Evolutionary conservation across 352 stramenopile genomes (phyloP).

Genomic region (Halophytophthora polymorphica): DNA sequence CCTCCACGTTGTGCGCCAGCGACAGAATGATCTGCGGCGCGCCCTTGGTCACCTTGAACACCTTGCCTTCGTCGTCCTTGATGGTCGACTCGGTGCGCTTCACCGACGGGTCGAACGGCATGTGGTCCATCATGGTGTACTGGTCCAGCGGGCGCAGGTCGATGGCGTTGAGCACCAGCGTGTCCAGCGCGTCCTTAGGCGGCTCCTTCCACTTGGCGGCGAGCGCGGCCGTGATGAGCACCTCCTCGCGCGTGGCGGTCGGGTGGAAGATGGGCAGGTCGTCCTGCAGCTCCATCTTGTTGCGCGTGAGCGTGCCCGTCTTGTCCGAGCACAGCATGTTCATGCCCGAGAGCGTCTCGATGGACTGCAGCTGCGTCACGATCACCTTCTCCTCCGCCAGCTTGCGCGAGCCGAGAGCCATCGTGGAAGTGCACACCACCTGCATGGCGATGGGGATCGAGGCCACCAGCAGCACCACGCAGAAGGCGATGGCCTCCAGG

Average conservation of each 20-base stretch:
- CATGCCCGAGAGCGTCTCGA: conserved; percentile 93
- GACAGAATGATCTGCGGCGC: conserved; percentile 92
- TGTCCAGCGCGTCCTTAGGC: conserved; percentile 92
- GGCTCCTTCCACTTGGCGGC: conserved; percentile 94
- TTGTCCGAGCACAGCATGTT: conserved; percentile 96
- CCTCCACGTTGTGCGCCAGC: conserved; percentile 66
- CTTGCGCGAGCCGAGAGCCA: conserved; percentile 89
- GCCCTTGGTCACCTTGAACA: conserved; percentile 94
- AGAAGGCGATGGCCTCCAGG: conserved; percentile 82
- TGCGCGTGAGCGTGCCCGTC: conserved; percentile 93
- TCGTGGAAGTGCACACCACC: conserved; percentile 90
- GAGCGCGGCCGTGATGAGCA: conserved; percentile 90
- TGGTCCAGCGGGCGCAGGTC: conserved; percentile 80
- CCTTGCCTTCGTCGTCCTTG: conserved; percentile 60
- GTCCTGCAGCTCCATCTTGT: conserved; percentile 93
- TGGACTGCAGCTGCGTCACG: conserved; percentile 87
- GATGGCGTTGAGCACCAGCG: conserved; percentile 86
- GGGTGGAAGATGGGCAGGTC: conserved; percentile 87
- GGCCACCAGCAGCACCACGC: conserved; percentile 89
- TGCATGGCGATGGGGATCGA: conserved; percentile 94
- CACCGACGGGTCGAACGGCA: conserved; percentile 77
- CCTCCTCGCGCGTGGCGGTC: conserved; percentile 76
- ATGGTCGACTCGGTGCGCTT: conserved; percentile 94
- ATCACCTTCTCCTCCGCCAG: conserved; percentile 92
- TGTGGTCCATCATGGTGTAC: conserved; percentile 81